Evolutionary conservation across 2,329 filamentous ascomycete species (phyloP), one percentile per base, ranked within the genome.

Genomic region (Diaporthe vexans): DNA sequence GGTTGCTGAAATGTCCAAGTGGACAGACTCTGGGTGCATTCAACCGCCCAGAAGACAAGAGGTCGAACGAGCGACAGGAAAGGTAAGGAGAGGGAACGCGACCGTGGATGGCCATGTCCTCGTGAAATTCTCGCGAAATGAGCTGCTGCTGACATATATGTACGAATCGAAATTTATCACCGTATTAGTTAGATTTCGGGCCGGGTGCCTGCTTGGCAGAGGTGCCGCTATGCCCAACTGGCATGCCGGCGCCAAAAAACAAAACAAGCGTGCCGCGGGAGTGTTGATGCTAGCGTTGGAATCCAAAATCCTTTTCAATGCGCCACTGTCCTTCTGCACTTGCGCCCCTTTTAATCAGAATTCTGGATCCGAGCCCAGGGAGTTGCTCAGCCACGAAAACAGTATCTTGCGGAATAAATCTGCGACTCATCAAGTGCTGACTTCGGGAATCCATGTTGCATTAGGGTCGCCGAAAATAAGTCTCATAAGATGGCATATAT

Each of bases 151-250:
- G 37, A 68, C 33, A 54, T 52, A 40, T 48, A 54, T 5, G 40
- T 51, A 46, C 10, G 33, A 51, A 35, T 13, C 21, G 13, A 54
- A 33, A 54, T 52, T 67, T 54, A 54, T 35, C 63, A 33, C 46
- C 63, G 46, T 9, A 13, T 9, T 26, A 17, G 61, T 35, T 52
- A 67, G 61, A 33, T 17, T 51, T 21, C 35, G 5, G 43, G 19
- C 43, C 46, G 19, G 63, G 63, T 68, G 63, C 63, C 48, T 68
- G 63, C 48, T 68, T 68, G 63, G 63, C 63, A 51, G 11, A 37
- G 29, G 13, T 13, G 6, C 24, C 48, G 48, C 63, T 68, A 54
- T 33, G 35, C 48, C 63, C 17, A 40, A n/a, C 48, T 37, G 33
- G 48, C 29, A 6, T 10, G n/a, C 13, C n/a, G 2, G 63, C 11